phyloP scores from a whole-genome alignment of 768 basidiomycete species.

The Lanmaoa pseudosensibilis region DNA sequence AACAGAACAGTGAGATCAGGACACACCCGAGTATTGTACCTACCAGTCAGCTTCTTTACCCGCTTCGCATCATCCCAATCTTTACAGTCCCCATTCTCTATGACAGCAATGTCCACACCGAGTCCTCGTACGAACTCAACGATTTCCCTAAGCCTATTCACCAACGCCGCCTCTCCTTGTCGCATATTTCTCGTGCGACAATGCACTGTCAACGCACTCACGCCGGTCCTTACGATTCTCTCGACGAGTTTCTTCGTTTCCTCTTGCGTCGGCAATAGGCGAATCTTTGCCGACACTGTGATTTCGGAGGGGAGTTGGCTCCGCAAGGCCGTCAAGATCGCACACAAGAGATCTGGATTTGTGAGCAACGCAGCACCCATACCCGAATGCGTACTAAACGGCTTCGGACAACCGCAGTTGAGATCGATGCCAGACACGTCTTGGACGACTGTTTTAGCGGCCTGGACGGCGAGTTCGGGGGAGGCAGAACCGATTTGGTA shows the following conservation, averaged over 20 bases:
- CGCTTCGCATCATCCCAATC: constrained; percentile 77
- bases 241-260: constrained; percentile 90
- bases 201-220: constrained; percentile 89
- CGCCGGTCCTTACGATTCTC: constrained; percentile 82
- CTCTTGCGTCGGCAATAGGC: constrained; percentile 80
- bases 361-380: constrained; percentile 97
- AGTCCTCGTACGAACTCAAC: constrained; percentile 78
- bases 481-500: constrained; percentile 94
- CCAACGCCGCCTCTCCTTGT: constrained; percentile 72
- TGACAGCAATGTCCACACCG: constrained; percentile 79
- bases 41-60: constrained; percentile 74
- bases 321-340: constrained; percentile 81
- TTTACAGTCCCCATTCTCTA: constrained; percentile 92
- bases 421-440: constrained; percentile 95
- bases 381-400: constrained; percentile 89
- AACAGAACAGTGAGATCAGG: background rate
- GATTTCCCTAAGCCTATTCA: constrained; percentile 78
- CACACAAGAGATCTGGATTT: constrained; percentile 87
- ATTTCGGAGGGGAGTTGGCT: constrained; percentile 71
- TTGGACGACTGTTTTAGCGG: constrained; percentile 79
- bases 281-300: constrained; percentile 92
- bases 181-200: constrained; percentile 94
- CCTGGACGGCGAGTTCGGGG: constrained; percentile 88
- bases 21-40: constrained; percentile 15
- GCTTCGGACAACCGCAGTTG: constrained; percentile 97